A percentile compares a stretch with the other conserved stretches of the same genome.
phyloP scores from a whole-genome alignment of 768 basidiomycete genomes.

The Sarcodon aspratus region DNA sequence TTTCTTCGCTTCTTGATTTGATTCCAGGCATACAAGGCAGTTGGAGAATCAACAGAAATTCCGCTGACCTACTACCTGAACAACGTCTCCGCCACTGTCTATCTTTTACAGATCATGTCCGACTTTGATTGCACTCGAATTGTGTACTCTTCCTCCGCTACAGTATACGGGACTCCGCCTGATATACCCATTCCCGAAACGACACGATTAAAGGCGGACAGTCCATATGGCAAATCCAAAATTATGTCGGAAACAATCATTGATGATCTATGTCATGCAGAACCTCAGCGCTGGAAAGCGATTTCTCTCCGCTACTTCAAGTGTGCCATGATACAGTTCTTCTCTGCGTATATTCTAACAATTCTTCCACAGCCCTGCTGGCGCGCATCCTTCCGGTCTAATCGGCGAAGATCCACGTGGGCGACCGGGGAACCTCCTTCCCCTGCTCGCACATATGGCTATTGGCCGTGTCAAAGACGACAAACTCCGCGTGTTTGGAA shows the following conservation, averaged over 20 bases:
- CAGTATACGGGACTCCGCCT: slow-evolving; percentile 93
- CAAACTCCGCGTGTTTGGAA: slow-evolving; percentile 72
- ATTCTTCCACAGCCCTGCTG: slow-evolving; percentile 61
- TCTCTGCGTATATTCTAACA: slow-evolving; percentile 2
- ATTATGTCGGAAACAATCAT: slow-evolving; percentile 87
- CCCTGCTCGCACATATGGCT: slow-evolving; percentile 90
- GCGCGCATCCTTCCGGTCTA: slow-evolving; percentile 91
- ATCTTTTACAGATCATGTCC: slow-evolving; percentile 77
- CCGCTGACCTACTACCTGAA: slow-evolving; percentile 90
- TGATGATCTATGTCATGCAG: slow-evolving; percentile 78
- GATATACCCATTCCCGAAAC: slow-evolving; percentile 90
- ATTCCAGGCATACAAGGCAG: slow-evolving; percentile 86
- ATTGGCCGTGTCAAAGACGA: slow-evolving; percentile 70
- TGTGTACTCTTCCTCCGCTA: slow-evolving; percentile 97
- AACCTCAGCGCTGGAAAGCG: slow-evolving; percentile 61
- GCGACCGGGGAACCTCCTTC: slow-evolving; percentile 88
- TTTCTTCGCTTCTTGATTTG: not conserved
- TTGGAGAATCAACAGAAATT: slow-evolving; percentile 91
- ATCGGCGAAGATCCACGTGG: slow-evolving; percentile 98
- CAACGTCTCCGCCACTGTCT: slow-evolving; percentile 85
- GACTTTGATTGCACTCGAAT: slow-evolving; percentile 77
- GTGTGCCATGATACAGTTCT: slow-evolving; percentile 26
- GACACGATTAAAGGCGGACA: slow-evolving; percentile 78
- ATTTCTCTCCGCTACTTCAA: slow-evolving; percentile 97
- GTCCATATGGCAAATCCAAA: slow-evolving; percentile 95